phyloP scores from a whole-genome alignment of 257 asterid genomes.

The Cordia subcordata region DNA sequence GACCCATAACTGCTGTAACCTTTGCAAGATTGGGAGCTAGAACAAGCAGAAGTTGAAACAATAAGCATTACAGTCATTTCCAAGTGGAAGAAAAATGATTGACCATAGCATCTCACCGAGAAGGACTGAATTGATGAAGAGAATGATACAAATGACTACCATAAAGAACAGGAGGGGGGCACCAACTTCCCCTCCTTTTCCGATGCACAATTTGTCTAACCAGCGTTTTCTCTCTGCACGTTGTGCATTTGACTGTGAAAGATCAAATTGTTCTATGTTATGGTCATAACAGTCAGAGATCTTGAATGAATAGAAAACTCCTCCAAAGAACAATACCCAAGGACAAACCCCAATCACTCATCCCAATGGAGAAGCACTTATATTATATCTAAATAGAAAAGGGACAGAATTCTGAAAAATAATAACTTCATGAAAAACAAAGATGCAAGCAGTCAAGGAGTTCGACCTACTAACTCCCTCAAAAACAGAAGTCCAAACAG shows the following conservation, averaged over 20 bases:
- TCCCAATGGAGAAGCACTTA: too few relatives aligned
- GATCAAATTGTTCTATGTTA: constrained; percentile 20
- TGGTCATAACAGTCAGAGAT: background rate
- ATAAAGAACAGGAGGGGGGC: constrained; percentile 74
- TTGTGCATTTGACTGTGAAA: constrained; percentile 63
- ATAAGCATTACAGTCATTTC: constrained; percentile 28
- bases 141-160: constrained; percentile 54
- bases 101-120: constrained; percentile 49
- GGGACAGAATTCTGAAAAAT: too few relatives aligned
- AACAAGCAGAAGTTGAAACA: constrained; percentile 30
- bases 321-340: too few relatives aligned
- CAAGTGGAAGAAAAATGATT: constrained; percentile 10
- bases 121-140: constrained; percentile 67
- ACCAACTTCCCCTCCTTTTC: constrained; percentile 41
- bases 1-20: constrained; percentile 85
- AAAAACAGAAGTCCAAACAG: too few relatives aligned
- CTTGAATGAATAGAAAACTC: too few relatives aligned
- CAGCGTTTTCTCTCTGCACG: constrained; percentile 46
- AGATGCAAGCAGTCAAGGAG: too few relatives aligned
- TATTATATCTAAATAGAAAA: too few relatives aligned
- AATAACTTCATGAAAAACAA: too few relatives aligned
- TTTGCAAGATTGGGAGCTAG: constrained; percentile 76
- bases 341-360: too few relatives aligned
- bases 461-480: too few relatives aligned
- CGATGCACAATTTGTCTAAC: constrained; percentile 44